phyloP scores from a whole-genome alignment of 75 land plant species.

The Cryptomeria japonica region DNA sequence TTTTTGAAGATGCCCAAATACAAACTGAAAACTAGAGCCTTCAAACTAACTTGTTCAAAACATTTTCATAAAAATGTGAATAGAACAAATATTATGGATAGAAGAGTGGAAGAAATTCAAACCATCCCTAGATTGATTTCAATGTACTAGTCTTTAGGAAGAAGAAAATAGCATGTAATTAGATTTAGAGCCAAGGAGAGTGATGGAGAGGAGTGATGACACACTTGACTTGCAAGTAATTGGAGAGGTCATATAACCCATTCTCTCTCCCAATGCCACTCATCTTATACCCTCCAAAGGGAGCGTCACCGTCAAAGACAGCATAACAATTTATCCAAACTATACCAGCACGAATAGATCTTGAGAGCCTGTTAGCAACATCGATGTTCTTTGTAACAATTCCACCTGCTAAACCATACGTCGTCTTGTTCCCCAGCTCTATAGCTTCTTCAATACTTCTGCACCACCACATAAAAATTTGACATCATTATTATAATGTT shows the following conservation, averaged over 20 bases:
- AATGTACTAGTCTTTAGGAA: too few species aligned
- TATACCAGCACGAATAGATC: conserved; percentile 61
- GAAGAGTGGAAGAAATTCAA: too few species aligned
- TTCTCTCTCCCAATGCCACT: conserved; percentile 77
- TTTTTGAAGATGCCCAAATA: too few species aligned
- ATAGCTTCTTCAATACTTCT: conserved; percentile 71
- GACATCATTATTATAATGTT: neutral
- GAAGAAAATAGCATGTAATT: too few species aligned
- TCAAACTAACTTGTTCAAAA: too few species aligned
- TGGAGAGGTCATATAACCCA: conserved; percentile 50
- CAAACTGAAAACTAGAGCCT: too few species aligned
- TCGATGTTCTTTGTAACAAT: conserved; percentile 63
- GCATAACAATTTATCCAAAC: conserved; percentile 76
- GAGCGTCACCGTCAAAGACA: conserved; percentile 46
- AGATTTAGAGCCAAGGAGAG: conserved; percentile 69
- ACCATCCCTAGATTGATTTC: too few species aligned
- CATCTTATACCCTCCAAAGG: conserved; percentile 75
- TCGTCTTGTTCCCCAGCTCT: conserved; percentile 57
- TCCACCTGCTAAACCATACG: conserved; percentile 75
- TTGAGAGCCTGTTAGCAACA: conserved; percentile 56
- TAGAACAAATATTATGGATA: too few species aligned
- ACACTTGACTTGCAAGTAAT: conserved; percentile 62
- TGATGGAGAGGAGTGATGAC: conserved; percentile 66
- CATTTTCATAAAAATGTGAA: too few species aligned
- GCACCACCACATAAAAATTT: neutral